Conservation (phyloP, 495 filamentous ascomycete species). For the Aspergillus olivimuriae region DNA sequence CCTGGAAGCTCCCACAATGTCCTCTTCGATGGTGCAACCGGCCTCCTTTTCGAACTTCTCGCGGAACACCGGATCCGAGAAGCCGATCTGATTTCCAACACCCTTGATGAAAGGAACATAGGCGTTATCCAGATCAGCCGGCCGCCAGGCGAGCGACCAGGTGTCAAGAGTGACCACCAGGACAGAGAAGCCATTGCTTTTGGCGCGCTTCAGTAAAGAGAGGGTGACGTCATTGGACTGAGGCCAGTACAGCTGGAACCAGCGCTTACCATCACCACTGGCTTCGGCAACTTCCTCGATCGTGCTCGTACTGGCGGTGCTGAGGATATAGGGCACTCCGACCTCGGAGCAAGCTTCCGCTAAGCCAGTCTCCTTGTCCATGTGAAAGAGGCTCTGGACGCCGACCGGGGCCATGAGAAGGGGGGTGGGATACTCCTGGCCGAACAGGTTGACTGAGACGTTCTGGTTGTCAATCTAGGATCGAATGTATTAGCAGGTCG, state of each 20-base stretch:
- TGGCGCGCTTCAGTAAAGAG: slow-evolving; percentile 56
- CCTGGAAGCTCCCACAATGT: slow-evolving; percentile 34
- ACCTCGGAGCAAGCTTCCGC: slow-evolving; percentile 47
- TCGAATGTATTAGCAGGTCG: slow-evolving; percentile 6
- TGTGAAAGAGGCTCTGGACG: slow-evolving; percentile 52
- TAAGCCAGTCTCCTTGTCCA: slow-evolving; percentile 46
- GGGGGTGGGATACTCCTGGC: slow-evolving; percentile 43
- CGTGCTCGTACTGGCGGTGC: slow-evolving; percentile 47
- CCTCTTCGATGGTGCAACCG: slow-evolving; percentile 43
- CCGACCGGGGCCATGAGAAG: slow-evolving; percentile 55
- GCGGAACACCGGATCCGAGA: slow-evolving; percentile 58
- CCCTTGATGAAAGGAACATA: slow-evolving; percentile 47
- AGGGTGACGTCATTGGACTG: slow-evolving; percentile 51
- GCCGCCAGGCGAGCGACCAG: slow-evolving; percentile 47
- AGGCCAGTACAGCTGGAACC: slow-evolving; percentile 71
- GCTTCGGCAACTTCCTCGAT: slow-evolving; percentile 49
- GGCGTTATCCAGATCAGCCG: slow-evolving; percentile 56
- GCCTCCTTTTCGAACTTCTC: slow-evolving; percentile 43
- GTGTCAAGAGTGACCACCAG: slow-evolving; percentile 41
- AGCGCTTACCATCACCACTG: slow-evolving; percentile 36
- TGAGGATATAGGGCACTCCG: slow-evolving; percentile 51
- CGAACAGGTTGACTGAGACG: slow-evolving; percentile 51
- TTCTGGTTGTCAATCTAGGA: slow-evolving; percentile 39
- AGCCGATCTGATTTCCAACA: slow-evolving; percentile 37
- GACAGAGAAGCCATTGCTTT: slow-evolving; percentile 40